Evolutionary conservation across 1,139 yeast genomes (phyloP).

Genomic region (Geotrichum citri-aurantii): DNA sequence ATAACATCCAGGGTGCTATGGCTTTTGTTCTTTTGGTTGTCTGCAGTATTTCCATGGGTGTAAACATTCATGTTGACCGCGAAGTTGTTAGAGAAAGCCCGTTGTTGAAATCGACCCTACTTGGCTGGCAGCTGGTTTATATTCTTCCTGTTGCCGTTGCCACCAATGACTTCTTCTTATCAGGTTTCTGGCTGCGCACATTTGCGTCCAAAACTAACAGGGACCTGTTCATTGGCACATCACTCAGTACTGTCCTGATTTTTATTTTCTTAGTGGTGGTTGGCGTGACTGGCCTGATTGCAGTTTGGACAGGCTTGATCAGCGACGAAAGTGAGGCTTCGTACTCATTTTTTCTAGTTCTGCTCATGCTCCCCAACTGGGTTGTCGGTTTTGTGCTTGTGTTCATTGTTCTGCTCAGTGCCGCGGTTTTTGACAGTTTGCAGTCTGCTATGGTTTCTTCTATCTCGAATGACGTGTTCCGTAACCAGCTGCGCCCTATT

Average conservation of each 20-base stretch:
- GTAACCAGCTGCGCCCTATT: constrained; percentile 64
- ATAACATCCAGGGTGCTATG: constrained; percentile 75
- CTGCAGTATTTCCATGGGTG: constrained; percentile 76
- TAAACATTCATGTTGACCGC: constrained; percentile 64
- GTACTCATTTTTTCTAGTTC: constrained; percentile 62
- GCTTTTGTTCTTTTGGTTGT: constrained; percentile 63
- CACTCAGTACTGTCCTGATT: constrained; percentile 63
- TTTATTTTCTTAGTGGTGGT: constrained; percentile 61
- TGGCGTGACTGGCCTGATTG: constrained; percentile 80
- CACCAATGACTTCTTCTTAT: constrained; percentile 83
- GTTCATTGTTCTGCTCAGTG: constrained; percentile 65
- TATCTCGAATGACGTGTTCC: constrained; percentile 80
- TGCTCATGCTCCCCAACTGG: constrained; percentile 80
- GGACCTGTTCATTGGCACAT: constrained; percentile 70
- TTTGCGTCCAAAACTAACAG: constrained; percentile 78
- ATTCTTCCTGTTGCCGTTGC: constrained; percentile 80
- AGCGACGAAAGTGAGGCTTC: constrained; percentile 48
- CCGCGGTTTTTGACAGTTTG: constrained; percentile 84
- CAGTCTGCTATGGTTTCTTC: constrained; percentile 89
- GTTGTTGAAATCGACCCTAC: constrained; percentile 52
- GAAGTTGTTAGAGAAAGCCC: constrained; percentile 60
- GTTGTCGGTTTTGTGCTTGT: constrained; percentile 76
- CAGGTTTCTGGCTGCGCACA: constrained; percentile 92
- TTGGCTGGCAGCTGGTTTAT: constrained; percentile 88
- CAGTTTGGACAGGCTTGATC: constrained; percentile 83